phyloP scores from a whole-genome alignment of 768 basidiomycete species.

The Psilocybe tampanensis region DNA sequence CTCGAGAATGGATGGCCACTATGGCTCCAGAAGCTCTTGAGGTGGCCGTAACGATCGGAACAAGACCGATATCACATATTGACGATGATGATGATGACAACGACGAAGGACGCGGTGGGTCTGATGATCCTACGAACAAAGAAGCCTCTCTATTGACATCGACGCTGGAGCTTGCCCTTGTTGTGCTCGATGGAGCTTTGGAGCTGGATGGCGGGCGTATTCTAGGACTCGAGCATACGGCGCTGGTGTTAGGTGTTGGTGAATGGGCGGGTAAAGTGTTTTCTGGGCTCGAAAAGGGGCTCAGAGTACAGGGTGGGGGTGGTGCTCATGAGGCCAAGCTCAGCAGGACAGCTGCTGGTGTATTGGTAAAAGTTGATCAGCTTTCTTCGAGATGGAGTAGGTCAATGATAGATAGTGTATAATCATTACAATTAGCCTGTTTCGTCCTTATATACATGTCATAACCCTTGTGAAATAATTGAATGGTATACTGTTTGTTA shows the following conservation, averaged over 20 bases:
- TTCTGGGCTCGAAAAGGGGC: slow-evolving; percentile 62
- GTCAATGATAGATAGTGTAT: slow-evolving; percentile 29
- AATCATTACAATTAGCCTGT: background rate
- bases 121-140: slow-evolving; percentile 35
- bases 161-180: slow-evolving; percentile 76
- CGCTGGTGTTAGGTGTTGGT: slow-evolving; percentile 65
- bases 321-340: slow-evolving; percentile 65
- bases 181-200: slow-evolving; percentile 73
- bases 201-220: slow-evolving; percentile 79
- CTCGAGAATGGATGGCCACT: slow-evolving; percentile 78
- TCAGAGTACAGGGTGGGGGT: slow-evolving; percentile 61
- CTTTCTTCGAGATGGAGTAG: slow-evolving; percentile 30
- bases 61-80: slow-evolving; percentile 54
- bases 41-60: slow-evolving; percentile 79
- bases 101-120: slow-evolving; percentile 29
- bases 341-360: slow-evolving; percentile 74
- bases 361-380: slow-evolving; percentile 75
- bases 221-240: slow-evolving; percentile 75
- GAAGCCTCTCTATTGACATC: slow-evolving; percentile 77
- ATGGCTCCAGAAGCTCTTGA: slow-evolving; percentile 84
- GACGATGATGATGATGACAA: slow-evolving; percentile 34
- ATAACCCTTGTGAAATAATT: too few relatives aligned
- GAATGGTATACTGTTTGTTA: background rate
- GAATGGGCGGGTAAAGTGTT: slow-evolving; percentile 85
- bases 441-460: too few relatives aligned